phyloP scores from a whole-genome alignment of 257 asterid species.

The Fraxinus cuspidata region DNA sequence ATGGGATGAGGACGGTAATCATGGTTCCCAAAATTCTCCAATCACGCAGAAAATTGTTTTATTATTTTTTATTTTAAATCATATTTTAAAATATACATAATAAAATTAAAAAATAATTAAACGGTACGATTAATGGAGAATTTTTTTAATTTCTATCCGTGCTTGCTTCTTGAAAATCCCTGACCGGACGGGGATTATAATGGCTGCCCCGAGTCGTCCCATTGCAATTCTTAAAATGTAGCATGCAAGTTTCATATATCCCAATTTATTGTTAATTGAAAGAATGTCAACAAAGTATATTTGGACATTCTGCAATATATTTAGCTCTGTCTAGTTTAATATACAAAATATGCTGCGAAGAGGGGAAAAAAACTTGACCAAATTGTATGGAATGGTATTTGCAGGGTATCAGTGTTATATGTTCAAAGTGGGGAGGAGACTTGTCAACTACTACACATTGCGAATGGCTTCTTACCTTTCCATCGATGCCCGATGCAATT shows the following conservation, averaged over 20 bases:
- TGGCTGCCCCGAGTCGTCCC: no score
- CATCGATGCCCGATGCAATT: constrained; percentile 69
- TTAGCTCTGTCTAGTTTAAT: background rate
- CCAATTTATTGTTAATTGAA: constrained; percentile 3
- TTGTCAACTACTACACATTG: constrained; percentile 47
- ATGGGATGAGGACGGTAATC: no score
- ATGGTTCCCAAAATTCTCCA: no score
- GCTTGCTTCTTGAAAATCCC: no score
- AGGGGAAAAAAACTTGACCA: background rate
- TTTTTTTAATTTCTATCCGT: no score
- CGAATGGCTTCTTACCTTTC: constrained; percentile 85
- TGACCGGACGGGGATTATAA: no score
- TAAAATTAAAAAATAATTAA: no score
- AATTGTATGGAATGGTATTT: background rate
- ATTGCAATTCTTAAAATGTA: background rate
- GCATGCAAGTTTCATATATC: background rate
- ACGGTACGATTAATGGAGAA: no score
- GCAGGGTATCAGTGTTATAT: constrained; percentile 81
- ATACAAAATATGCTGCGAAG: background rate
- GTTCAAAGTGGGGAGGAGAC: constrained; percentile 88
- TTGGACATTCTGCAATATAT: constrained; percentile 23
- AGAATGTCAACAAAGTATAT: constrained; percentile 23
- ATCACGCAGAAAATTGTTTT: no score
- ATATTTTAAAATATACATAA: no score
- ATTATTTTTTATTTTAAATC: no score